Conservation (phyloP, 1,284 basidiomycete genomes). For the Ustilago xerochloae region DNA sequence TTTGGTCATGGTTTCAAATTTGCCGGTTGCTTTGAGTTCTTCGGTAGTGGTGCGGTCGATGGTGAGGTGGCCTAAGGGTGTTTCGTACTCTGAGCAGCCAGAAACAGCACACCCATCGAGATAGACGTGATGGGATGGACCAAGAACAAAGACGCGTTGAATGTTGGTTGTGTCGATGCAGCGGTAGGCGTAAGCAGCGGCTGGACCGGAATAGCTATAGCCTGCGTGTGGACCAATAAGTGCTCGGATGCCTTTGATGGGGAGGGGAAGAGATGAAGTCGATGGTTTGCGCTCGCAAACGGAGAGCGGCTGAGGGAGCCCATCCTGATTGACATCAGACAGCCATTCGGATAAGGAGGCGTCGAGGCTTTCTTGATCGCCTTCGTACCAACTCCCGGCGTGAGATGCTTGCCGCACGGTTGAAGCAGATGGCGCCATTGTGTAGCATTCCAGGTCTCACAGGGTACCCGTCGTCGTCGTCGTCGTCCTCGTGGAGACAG, state of each 20-base stretch:
- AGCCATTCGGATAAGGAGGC: conserved; percentile 40
- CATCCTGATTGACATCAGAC: background rate
- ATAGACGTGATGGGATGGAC: conserved; percentile 93
- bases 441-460: background rate
- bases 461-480: no score
- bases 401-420: conserved; percentile 77
- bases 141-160: conserved; percentile 90
- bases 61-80: conserved; percentile 84
- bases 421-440: conserved; percentile 23
- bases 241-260: conserved; percentile 83
- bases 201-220: conserved; percentile 90
- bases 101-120: conserved; percentile 88
- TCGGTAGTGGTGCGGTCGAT: conserved; percentile 79
- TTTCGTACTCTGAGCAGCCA: conserved; percentile 79
- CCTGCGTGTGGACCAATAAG: conserved; percentile 99
- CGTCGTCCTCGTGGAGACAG: no score
- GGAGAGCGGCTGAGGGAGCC: conserved; percentile 14
- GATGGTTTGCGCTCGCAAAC: conserved; percentile 5
- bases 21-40: conserved; percentile 76
- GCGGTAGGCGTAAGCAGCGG: conserved; percentile 96
- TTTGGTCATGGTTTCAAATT: conserved; percentile 78
- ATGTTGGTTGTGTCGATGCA: conserved; percentile 83
- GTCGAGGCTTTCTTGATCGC: conserved; percentile 72
- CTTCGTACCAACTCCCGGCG: conserved; percentile 90
- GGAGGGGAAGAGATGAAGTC: conserved; percentile 72